Conservation (phyloP, 169 alveolate species). For the Cryptosporidium tyzzeri region DNA sequence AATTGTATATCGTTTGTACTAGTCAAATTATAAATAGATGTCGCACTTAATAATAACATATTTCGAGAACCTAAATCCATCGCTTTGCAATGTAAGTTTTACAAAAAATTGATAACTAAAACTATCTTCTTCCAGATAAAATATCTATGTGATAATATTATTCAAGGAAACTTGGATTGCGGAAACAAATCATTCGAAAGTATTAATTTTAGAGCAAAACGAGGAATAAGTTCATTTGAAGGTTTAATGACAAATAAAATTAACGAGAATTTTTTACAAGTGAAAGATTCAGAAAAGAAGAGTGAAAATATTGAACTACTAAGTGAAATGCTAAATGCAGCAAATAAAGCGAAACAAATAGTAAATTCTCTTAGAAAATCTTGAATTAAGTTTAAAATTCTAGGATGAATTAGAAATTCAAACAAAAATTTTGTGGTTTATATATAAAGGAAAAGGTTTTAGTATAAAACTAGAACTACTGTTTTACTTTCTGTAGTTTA, state of each 20-base stretch:
- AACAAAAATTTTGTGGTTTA: background rate
- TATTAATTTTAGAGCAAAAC: background rate
- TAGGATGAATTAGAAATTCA: too few relatives aligned
- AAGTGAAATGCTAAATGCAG: conserved; percentile 64
- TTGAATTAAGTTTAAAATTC: background rate
- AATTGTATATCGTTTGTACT: background rate
- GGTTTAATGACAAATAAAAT: background rate
- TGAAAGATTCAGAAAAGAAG: background rate
- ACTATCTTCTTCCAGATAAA: background rate
- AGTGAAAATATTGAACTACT: conserved; percentile 14
- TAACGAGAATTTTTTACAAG: background rate
- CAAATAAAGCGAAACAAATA: conserved; percentile 29
- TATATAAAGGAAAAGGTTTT: background rate
- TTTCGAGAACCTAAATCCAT: conserved; percentile 44
- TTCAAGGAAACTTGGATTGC: conserved; percentile 3
- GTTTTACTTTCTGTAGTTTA: too few relatives aligned
- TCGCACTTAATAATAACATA: conserved; percentile 14
- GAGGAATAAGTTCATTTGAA: background rate
- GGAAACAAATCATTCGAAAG: conserved; percentile 6
- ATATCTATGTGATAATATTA: conserved; percentile 24
- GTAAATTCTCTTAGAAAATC: conserved; percentile 37
- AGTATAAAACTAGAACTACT: too few relatives aligned
- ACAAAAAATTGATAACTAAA: background rate
- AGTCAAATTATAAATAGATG: background rate
- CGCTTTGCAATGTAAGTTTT: conserved; percentile 24